Base-by-base conservation (phyloP, 495 filamentous ascomycete species). In the Trichodelitschia bisporula region DNA sequence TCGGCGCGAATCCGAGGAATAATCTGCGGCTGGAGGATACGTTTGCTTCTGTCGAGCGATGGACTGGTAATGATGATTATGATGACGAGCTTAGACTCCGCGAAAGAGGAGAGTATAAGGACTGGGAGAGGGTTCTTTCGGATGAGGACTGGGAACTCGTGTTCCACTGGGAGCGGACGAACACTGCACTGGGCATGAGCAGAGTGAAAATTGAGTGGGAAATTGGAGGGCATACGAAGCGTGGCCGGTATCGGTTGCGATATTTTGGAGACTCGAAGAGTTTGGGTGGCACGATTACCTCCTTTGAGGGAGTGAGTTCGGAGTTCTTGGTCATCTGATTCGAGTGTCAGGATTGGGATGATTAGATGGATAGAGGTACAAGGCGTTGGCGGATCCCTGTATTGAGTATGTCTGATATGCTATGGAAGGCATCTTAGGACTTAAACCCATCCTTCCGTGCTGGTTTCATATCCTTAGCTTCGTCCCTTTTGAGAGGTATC, bases 1-100 rank as follows among this genome's bases (percentile, higher is more conserved):
- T 86, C 10, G 86, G 77, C 24, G 80, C 83, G 2, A 93, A 92
- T 37, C 84, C 84, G 13, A 58, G 84, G 20, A 93, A 97, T 40
- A 69, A 89, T 35, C 61, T 93, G 18, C 64, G 66, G 14, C 62
- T 76, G 9, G 83, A 77, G 41, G 64, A 59, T 5, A 91, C 73
- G 4, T 92, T 69, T 43, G 77, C 72, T 4, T 69, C 72, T 1
- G 69, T 93, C 2, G 80, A 95, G 56, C 59, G 53, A 14, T 25
- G 12, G 8, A 6, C 6, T 8, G 27, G 27, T 33, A 45, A 67
- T 15, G 53, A 62, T n/a, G 36, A 48, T 2, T 53, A 43, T 4
- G 49, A 49, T 2, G n/a, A n/a, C n/a, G n/a, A n/a, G n/a, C n/a
- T n/a, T n/a, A n/a, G n/a, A n/a, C n/a, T n/a, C n/a, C n/a, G n/a